Evolutionary conservation across 495 filamentous ascomycete species (phyloP).

Genomic region (Lepraria neglecta): DNA sequence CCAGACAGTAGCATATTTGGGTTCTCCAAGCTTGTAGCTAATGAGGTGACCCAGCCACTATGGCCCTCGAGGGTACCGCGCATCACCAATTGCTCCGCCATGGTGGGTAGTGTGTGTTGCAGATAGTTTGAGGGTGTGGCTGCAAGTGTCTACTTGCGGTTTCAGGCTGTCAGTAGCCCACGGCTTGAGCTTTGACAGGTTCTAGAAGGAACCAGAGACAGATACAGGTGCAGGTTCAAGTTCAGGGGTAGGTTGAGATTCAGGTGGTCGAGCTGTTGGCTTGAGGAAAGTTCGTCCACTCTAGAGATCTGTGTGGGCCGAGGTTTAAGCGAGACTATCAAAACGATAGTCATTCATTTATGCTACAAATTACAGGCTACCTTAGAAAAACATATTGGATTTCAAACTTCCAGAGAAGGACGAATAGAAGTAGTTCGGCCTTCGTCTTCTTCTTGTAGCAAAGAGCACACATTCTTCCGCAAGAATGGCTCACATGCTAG

Average conservation of each 20-base stretch:
- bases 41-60: constrained; percentile 64
- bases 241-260: background rate
- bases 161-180: background rate
- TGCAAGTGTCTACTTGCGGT: background rate
- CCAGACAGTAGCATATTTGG: constrained; percentile 99
- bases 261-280: background rate
- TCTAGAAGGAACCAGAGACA: background rate
- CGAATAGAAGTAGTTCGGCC: too few relatives aligned
- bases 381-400: too few relatives aligned
- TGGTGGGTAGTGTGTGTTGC: constrained; percentile 41
- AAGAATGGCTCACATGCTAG: too few relatives aligned
- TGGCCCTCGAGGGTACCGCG: constrained; percentile 97
- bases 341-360: background rate
- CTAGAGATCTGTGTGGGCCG: constrained; percentile 13
- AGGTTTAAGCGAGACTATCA: constrained; percentile 21
- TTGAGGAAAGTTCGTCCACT: background rate
- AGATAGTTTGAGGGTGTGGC: too few relatives aligned
- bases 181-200: background rate
- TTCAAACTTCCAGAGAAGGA: too few relatives aligned
- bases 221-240: background rate
- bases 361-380: background rate
- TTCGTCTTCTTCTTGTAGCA: too few relatives aligned
- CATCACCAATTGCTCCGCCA: constrained; percentile 95
- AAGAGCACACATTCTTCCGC: too few relatives aligned
- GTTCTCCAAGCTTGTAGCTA: constrained; percentile 99